These are phyloP conservation scores for Kazachstania viticola DNA, from an alignment of 805 yeast species.

Conservation along the genomic window DNA sequence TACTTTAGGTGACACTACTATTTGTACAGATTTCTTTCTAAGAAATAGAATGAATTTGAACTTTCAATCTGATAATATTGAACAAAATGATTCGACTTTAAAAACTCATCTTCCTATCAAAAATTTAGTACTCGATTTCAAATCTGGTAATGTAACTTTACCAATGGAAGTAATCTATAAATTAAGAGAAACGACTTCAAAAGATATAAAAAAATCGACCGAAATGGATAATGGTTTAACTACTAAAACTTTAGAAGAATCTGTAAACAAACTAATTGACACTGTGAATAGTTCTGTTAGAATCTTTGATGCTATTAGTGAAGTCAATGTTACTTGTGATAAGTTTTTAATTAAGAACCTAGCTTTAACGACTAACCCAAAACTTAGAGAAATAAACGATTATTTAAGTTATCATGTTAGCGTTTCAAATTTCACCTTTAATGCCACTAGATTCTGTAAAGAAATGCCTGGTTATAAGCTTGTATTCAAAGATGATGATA, in stretches of 20 bases:
- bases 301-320: slow-evolving; percentile 6
- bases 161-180: slow-evolving; percentile 8
- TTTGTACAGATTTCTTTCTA: background rate
- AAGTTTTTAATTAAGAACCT: slow-evolving; percentile 12
- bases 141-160: slow-evolving; percentile 12
- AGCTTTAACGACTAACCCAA: slow-evolving; percentile 14
- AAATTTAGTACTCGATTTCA: slow-evolving; percentile 10
- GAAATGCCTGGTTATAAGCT: slow-evolving; percentile 39
- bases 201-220: background rate
- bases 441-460: slow-evolving; percentile 19
- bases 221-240: background rate
- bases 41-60: background rate
- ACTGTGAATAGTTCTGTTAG: slow-evolving; percentile 3
- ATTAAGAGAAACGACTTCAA: background rate
- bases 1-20: background rate
- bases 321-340: slow-evolving; percentile 16
- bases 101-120: slow-evolving; percentile 5
- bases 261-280: slow-evolving; percentile 2
- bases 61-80: background rate
- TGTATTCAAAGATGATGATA: slow-evolving; percentile 30
- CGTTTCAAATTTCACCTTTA: slow-evolving; percentile 18
- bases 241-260: too few species aligned
- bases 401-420: slow-evolving; percentile 14
- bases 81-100: background rate
- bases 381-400: slow-evolving; percentile 11